Conservation (phyloP, 306 rosid species). For the Hylodesmum podocarpum region DNA sequence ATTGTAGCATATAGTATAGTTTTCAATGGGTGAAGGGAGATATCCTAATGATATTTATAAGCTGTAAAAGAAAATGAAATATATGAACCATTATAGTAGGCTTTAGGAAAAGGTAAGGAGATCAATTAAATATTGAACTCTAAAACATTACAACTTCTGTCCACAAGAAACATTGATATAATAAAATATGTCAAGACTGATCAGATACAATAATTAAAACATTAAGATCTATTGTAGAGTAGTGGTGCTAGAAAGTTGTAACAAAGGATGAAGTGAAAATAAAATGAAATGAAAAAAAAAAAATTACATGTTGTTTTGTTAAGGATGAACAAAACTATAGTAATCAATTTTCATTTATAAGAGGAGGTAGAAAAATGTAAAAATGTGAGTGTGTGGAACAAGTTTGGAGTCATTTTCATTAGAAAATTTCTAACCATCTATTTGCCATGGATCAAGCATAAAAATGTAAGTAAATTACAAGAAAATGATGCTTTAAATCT, state of each 20-base stretch:
- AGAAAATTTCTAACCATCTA: not conserved
- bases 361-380: not conserved
- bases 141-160: not conserved
- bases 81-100: not conserved
- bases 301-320: not conserved
- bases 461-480: not conserved
- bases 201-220: not conserved
- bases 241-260: not conserved
- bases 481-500: conserved; percentile 16
- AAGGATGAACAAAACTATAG: not conserved
- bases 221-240: not conserved
- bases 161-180: not conserved
- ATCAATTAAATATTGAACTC: not conserved
- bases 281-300: not conserved
- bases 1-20: not conserved
- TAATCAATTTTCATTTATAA: not conserved
- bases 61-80: not conserved
- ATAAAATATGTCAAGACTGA: not conserved
- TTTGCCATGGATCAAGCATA: not conserved
- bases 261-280: not conserved
- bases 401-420: not conserved
- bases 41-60: not conserved
- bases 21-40: not conserved
- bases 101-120: not conserved
- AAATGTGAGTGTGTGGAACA: not conserved